Evolutionary conservation across 1,284 basidiomycete species (phyloP).

Genomic region (Fomitopsis palustris): DNA sequence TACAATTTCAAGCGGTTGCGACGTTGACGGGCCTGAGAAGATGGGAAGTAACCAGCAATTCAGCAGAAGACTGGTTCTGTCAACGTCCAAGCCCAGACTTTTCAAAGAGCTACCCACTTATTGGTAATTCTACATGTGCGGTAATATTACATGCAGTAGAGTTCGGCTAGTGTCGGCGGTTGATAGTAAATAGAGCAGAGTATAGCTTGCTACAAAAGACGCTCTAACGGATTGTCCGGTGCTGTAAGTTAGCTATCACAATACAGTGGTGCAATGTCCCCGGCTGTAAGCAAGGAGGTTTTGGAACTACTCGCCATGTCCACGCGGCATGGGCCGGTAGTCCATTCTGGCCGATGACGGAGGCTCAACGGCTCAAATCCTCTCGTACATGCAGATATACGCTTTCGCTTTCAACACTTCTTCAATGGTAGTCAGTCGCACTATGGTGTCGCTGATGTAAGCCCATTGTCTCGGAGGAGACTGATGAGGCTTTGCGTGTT

Average conservation of each 20-base stretch:
- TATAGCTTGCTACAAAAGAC: conserved; percentile 1
- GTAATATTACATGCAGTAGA: background rate
- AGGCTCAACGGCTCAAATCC: conserved; percentile 31
- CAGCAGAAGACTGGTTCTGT: background rate
- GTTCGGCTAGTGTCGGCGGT: background rate
- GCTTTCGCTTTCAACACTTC: conserved; percentile 90
- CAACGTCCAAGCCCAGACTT: background rate
- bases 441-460: conserved; percentile 83
- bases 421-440: conserved; percentile 75
- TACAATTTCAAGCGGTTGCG: background rate
- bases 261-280: conserved; percentile 9
- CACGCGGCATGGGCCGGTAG: background rate
- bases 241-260: conserved; percentile 21
- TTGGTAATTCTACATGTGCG: background rate
- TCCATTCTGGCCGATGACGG: background rate
- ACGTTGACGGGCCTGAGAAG: background rate
- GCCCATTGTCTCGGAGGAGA: conserved; percentile 71
- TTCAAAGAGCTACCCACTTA: background rate
- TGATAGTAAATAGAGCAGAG: background rate
- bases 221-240: conserved; percentile 14
- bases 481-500: conserved; percentile 11
- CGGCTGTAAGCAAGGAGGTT: background rate
- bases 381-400: conserved; percentile 89
- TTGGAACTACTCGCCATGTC: background rate
- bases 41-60: background rate